Evolutionary conservation across 768 basidiomycete genomes (phyloP).

Genomic region (Coprinopsis strossmayeri): DNA sequence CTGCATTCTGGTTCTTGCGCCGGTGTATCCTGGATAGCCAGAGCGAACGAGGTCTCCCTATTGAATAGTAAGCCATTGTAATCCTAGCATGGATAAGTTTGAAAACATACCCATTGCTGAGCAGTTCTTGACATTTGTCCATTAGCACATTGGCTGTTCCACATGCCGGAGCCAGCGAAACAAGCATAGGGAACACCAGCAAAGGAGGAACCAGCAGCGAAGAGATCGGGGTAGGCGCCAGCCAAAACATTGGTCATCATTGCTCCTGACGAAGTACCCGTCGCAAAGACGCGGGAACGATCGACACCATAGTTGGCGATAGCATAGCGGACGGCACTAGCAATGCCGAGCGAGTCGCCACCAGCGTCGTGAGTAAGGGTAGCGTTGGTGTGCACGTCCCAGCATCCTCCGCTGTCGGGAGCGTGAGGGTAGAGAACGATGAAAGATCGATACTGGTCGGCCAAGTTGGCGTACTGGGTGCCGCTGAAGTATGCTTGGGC

Average conservation of each 20-base stretch:
- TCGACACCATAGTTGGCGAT: constrained; percentile 43
- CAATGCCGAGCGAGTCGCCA: constrained; percentile 48
- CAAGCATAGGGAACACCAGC: constrained; percentile 51
- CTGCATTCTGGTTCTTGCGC: constrained; percentile 42
- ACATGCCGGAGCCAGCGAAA: constrained; percentile 40
- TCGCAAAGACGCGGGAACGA: constrained; percentile 39
- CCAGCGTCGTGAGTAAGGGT: constrained; percentile 52
- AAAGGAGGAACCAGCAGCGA: constrained; percentile 40
- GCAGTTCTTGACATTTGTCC: constrained; percentile 38
- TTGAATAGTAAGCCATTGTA: not conserved
- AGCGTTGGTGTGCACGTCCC: constrained; percentile 43
- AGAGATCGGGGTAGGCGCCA: constrained; percentile 50
- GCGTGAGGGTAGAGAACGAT: constrained; percentile 46
- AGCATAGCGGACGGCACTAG: constrained; percentile 39
- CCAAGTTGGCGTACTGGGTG: constrained; percentile 42
- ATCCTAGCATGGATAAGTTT: not conserved
- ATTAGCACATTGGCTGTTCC: constrained; percentile 41
- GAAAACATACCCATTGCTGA: constrained; percentile 37
- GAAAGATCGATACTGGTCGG: constrained; percentile 37
- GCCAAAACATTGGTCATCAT: constrained; percentile 58
- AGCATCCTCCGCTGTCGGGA: constrained; percentile 39
- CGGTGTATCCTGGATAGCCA: constrained; percentile 49
- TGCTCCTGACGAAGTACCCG: constrained; percentile 45
- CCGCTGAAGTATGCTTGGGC: constrained; percentile 45
- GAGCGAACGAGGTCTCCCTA: constrained; percentile 38